Percentiles rank a stretch among this genome's conserved stretches.
These are phyloP conservation scores for Peronospora farinosa DNA, from an alignment of 352 stramenopile species.

Conservation along the genomic window DNA sequence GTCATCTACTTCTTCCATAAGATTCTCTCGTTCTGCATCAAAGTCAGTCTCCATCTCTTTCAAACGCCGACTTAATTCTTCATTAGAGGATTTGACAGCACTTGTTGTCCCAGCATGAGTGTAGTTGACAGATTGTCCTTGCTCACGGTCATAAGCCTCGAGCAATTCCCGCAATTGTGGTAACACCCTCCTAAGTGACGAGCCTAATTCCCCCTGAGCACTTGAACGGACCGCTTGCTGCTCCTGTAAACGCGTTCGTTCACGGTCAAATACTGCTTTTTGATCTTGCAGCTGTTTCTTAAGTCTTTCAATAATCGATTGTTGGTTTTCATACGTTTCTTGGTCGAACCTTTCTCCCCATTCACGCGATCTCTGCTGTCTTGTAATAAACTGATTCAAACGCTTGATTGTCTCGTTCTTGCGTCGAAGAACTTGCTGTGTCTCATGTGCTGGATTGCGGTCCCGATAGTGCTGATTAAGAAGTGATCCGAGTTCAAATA, in stretches of 20 bases:
- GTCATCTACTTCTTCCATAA: conserved; percentile 16
- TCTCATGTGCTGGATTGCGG: conserved; percentile 4
- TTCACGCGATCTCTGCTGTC: conserved; percentile 1
- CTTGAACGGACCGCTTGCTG: conserved; percentile 4
- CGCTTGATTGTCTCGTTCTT: conserved; percentile 13
- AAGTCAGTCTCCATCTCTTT: conserved; percentile 7
- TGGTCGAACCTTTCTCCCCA: neutral
- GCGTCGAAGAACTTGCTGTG: conserved; percentile 11
- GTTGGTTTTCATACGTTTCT: neutral
- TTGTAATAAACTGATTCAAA: conserved; percentile 9
- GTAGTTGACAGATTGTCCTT: neutral
- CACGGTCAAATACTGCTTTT: conserved; percentile 6
- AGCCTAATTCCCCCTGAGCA: conserved; percentile 8
- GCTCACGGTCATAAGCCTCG: conserved; percentile 13
- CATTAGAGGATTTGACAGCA: conserved; percentile 1
- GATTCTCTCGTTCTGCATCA: conserved; percentile 12
- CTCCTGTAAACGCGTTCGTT: conserved; percentile 8
- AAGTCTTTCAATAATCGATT: conserved; percentile 5
- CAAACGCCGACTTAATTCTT: conserved; percentile 6
- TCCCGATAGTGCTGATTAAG: conserved; percentile 12
- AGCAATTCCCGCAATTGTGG: conserved; percentile 11
- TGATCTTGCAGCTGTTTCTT: conserved; percentile 14
- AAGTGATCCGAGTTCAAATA: conserved; percentile 2
- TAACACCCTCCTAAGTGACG: conserved; percentile 9
- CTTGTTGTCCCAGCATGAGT: neutral